These are phyloP conservation scores for Paramecium pentaurelia DNA, from an alignment of 73 alveolate species.

Conservation along the genomic window DNA sequence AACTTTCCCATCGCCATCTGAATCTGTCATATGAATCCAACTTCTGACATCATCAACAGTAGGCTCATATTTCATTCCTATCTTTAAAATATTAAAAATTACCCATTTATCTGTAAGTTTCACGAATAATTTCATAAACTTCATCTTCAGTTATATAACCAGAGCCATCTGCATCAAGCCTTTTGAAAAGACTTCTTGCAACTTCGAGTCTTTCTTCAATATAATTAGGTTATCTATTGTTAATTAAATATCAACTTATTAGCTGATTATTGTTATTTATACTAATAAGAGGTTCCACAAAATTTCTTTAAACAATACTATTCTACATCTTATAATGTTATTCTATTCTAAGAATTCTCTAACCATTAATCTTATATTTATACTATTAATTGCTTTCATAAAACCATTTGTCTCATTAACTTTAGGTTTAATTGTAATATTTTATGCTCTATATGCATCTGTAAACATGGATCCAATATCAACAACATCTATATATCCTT, in stretches of 20 bases:
- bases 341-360: background rate
- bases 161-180: slow-evolving; percentile 34
- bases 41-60: slow-evolving; percentile 59
- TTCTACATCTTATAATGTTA: background rate
- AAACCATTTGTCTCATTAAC: background rate
- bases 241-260: background rate
- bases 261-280: background rate
- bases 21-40: slow-evolving; percentile 54
- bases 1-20: slow-evolving; percentile 49
- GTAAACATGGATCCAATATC: slow-evolving; percentile 21
- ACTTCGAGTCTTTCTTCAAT: slow-evolving; percentile 53
- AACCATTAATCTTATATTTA: background rate
- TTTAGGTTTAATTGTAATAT: background rate
- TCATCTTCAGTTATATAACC: slow-evolving; percentile 55
- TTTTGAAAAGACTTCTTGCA: slow-evolving; percentile 51
- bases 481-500: slow-evolving; percentile 17
- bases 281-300: background rate
- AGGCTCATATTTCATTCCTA: slow-evolving; percentile 51
- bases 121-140: slow-evolving; percentile 49
- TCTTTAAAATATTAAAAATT: background rate
- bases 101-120: slow-evolving; percentile 48
- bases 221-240: background rate
- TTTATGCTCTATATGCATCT: background rate
- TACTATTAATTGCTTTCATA: background rate
- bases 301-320: background rate